Percentiles rank a stretch among this genome's conserved stretches.
phyloP scores from a whole-genome alignment of 768 basidiomycete species.

The Mycena rebaudengoi region DNA sequence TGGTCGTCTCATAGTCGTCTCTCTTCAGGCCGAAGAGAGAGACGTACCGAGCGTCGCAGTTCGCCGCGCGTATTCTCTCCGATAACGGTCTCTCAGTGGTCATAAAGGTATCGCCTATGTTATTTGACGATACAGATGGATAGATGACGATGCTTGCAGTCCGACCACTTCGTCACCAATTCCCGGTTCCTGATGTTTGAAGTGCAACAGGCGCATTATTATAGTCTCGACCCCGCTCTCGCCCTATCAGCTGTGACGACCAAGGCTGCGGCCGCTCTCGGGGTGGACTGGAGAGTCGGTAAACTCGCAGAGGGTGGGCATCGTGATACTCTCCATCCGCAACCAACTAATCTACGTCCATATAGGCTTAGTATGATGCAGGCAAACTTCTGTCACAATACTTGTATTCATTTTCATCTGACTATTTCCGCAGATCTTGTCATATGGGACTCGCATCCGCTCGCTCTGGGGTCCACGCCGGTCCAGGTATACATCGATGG shows the following conservation, averaged over 20 bases:
- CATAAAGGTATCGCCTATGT: constrained; percentile 62
- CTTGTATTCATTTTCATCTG: too few relatives aligned
- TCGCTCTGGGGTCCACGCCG: constrained; percentile 81
- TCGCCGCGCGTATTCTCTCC: constrained; percentile 74
- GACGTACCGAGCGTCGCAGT: constrained; percentile 73
- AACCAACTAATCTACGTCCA: too few relatives aligned
- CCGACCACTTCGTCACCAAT: constrained; percentile 64
- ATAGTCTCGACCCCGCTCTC: constrained; percentile 63
- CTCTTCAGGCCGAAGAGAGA: constrained; percentile 44
- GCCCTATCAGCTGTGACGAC: constrained; percentile 71
- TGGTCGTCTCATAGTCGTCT: not conserved
- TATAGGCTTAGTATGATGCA: too few relatives aligned
- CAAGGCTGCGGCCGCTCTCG: constrained; percentile 67
- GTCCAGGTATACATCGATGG: constrained; percentile 86
- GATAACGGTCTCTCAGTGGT: constrained; percentile 72
- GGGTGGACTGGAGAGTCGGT: constrained; percentile 74
- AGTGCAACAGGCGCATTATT: constrained; percentile 73
- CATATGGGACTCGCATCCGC: constrained; percentile 80
- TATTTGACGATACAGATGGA: not conserved
- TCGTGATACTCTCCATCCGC: too few relatives aligned
- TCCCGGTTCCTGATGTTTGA: constrained; percentile 75
- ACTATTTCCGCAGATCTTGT: constrained; percentile 51
- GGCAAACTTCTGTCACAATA: too few relatives aligned
- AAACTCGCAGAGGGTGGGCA: constrained; percentile 64
- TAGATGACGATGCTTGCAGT: constrained; percentile 37